A percentile compares a stretch with the other conserved stretches of the same genome.
These are phyloP conservation scores for Penicillium angulare DNA, from an alignment of 495 filamentous ascomycete genomes.

Conservation along the genomic window DNA sequence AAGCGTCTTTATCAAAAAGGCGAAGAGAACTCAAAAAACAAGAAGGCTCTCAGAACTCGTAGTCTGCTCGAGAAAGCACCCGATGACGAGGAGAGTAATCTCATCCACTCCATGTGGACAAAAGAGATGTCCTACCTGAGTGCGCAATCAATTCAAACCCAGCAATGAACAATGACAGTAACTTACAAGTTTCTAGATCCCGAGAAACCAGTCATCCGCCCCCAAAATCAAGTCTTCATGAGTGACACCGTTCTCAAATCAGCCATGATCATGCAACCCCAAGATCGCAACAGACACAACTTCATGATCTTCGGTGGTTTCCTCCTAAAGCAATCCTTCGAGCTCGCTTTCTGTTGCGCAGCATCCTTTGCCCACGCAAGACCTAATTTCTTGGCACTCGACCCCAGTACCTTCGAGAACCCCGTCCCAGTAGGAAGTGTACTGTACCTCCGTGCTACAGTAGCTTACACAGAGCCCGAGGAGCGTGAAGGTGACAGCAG, in stretches of 20 bases:
- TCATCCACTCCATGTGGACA: constrained; percentile 81
- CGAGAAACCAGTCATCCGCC: constrained; percentile 54
- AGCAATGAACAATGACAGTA: neutral
- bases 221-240: constrained; percentile 67
- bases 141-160: constrained; percentile 20
- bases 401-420: constrained; percentile 80
- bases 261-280: constrained; percentile 83
- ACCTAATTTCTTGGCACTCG: constrained; percentile 74
- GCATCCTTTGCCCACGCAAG: constrained; percentile 71
- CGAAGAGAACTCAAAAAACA: constrained; percentile 70
- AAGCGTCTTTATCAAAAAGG: constrained; percentile 64
- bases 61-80: constrained; percentile 71
- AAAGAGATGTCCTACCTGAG: constrained; percentile 65
- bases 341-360: constrained; percentile 87
- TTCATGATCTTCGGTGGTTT: constrained; percentile 93
- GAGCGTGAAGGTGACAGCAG: constrained; percentile 31
- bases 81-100: constrained; percentile 70
- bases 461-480: constrained; percentile 74
- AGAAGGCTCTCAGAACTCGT: constrained; percentile 62
- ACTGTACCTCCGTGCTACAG: constrained; percentile 73
- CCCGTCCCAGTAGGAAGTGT: constrained; percentile 83
- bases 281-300: constrained; percentile 80
- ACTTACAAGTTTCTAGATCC: constrained; percentile 46
- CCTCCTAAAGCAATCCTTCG: constrained; percentile 77
- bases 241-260: constrained; percentile 62